Percentiles rank a stretch among this genome's conserved stretches.
Evolutionary conservation across 2,329 filamentous ascomycete genomes (phyloP).

Genomic region (Helminthosporium solani): DNA sequence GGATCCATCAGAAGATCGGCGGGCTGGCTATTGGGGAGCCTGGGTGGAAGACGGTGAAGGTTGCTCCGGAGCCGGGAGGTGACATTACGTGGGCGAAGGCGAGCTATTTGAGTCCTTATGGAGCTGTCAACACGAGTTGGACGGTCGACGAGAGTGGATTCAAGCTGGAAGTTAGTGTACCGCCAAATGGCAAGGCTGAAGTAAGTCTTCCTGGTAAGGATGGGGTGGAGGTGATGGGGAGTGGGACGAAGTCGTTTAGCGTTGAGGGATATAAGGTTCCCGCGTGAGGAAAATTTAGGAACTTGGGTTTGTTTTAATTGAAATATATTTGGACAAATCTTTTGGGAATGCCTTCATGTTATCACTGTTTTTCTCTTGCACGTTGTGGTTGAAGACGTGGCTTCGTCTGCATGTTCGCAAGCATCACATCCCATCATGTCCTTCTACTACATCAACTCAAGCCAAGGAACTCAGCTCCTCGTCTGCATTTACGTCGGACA

Average conservation of each 20-base stretch:
- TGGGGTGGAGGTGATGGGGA: slow-evolving; percentile 1
- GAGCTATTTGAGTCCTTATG: slow-evolving; percentile 35
- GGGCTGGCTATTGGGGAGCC: slow-evolving; percentile 45
- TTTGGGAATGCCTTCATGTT: too few species aligned
- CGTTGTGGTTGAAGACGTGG: too few species aligned
- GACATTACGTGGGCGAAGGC: slow-evolving; percentile 32
- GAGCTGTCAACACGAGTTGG: slow-evolving; percentile 29
- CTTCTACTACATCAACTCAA: too few species aligned
- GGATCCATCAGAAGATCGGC: slow-evolving; percentile 49
- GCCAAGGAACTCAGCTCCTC: too few species aligned
- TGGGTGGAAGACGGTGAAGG: slow-evolving; percentile 44
- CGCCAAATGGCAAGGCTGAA: slow-evolving; percentile 5
- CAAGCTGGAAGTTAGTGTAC: slow-evolving; percentile 3
- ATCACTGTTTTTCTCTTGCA: too few species aligned
- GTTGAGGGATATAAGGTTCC: slow-evolving; percentile 4
- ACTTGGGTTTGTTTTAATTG: too few species aligned
- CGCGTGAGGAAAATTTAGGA: too few species aligned
- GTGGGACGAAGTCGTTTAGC: slow-evolving; percentile 3
- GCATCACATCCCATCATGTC: too few species aligned
- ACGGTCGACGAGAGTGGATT: slow-evolving; percentile 7
- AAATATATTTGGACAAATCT: too few species aligned
- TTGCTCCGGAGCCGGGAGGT: slow-evolving; percentile 39
- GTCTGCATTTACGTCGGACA: too few species aligned
- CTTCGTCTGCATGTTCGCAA: too few species aligned
- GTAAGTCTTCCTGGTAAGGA: slow-evolving; percentile 3